Conservation (phyloP, 352 stramenopile species). For the Globisporangium nunn region DNA sequence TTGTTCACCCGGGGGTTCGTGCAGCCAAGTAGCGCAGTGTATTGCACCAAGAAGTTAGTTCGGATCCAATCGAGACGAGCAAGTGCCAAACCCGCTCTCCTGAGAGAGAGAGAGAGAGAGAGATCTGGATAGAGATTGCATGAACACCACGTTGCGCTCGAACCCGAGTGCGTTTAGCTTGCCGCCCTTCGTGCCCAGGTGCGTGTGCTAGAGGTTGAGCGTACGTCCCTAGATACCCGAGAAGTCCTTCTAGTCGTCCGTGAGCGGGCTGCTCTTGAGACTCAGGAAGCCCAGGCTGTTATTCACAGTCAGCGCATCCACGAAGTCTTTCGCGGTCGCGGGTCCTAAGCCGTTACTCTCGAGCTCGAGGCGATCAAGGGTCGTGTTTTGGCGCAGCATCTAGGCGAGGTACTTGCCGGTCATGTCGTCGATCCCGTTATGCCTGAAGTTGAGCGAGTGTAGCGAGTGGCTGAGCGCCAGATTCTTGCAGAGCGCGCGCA, state of each 20-base stretch:
- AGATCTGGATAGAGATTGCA: too few species aligned
- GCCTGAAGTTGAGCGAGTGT: conserved; percentile 49
- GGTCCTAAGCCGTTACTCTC: conserved; percentile 61
- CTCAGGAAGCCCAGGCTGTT: conserved; percentile 48
- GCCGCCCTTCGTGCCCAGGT: conserved; percentile 53
- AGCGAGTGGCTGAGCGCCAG: conserved; percentile 64
- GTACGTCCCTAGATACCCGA: conserved; percentile 43
- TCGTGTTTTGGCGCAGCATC: conserved; percentile 57
- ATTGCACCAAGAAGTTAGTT: too few species aligned
- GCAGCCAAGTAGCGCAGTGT: too few species aligned
- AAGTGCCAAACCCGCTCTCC: too few species aligned
- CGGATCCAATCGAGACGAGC: too few species aligned
- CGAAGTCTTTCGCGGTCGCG: conserved; percentile 37
- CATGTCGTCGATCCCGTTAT: conserved; percentile 58
- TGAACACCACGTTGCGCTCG: conserved; percentile 26
- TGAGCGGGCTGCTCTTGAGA: conserved; percentile 75
- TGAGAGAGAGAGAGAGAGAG: too few species aligned
- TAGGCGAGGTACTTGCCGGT: conserved; percentile 51
- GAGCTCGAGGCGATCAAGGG: conserved; percentile 51
- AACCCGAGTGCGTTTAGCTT: conserved; percentile 54
- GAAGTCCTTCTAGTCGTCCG: conserved; percentile 70
- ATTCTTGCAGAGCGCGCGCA: conserved; percentile 63
- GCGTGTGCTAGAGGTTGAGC: conserved; percentile 70
- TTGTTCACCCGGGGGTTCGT: too few species aligned
- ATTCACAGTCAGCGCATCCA: conserved; percentile 49